A percentile compares a stretch with the other conserved stretches of the same genome.
These are phyloP conservation scores for Graphilbum ipis-grandicollis DNA, from an alignment of 2,329 filamentous ascomycete genomes.

Conservation along the genomic window DNA sequence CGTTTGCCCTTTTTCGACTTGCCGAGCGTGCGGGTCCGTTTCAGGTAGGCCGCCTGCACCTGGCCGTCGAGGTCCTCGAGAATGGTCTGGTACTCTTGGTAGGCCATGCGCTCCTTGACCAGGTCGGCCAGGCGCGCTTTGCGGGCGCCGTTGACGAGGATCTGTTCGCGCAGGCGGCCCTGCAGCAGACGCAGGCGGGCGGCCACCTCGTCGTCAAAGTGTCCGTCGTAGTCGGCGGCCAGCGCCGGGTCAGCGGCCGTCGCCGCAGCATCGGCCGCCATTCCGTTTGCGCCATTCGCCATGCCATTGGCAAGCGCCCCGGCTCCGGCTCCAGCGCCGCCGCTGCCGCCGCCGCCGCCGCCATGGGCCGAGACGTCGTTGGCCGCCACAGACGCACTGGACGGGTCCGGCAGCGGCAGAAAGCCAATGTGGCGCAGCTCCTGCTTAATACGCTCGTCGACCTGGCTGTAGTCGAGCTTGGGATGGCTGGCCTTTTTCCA, in stretches of 20 bases:
- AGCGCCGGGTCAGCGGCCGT: slow-evolving; percentile 2
- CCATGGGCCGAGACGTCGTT: slow-evolving; percentile 12
- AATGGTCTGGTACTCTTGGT: slow-evolving; percentile 94
- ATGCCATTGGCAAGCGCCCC: slow-evolving; percentile 15
- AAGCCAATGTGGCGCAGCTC: slow-evolving; percentile 87
- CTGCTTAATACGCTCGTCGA: slow-evolving; percentile 81
- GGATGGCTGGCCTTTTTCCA: slow-evolving; percentile 64
- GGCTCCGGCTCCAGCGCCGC: slow-evolving; percentile 1
- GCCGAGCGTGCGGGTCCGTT: slow-evolving; percentile 83
- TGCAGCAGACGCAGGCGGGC: slow-evolving; percentile 78
- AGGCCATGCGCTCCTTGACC: slow-evolving; percentile 81
- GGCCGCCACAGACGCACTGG: background rate
- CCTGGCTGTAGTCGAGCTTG: slow-evolving; percentile 67
- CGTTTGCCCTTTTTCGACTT: slow-evolving; percentile 70
- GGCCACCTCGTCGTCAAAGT: slow-evolving; percentile 87
- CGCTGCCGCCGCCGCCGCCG: background rate
- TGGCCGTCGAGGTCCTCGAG: slow-evolving; percentile 91
- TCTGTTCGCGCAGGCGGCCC: slow-evolving; percentile 62
- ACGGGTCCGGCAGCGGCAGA: slow-evolving; percentile 31
- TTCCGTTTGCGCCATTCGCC: background rate
- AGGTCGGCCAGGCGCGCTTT: slow-evolving; percentile 77
- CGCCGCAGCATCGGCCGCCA: slow-evolving; percentile 3
- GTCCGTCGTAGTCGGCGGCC: slow-evolving; percentile 63
- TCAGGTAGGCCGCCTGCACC: slow-evolving; percentile 87
- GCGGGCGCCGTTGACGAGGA: slow-evolving; percentile 75